Base-by-base conservation (phyloP, 257 asterid species). In the Przewalskia tangutica region DNA sequence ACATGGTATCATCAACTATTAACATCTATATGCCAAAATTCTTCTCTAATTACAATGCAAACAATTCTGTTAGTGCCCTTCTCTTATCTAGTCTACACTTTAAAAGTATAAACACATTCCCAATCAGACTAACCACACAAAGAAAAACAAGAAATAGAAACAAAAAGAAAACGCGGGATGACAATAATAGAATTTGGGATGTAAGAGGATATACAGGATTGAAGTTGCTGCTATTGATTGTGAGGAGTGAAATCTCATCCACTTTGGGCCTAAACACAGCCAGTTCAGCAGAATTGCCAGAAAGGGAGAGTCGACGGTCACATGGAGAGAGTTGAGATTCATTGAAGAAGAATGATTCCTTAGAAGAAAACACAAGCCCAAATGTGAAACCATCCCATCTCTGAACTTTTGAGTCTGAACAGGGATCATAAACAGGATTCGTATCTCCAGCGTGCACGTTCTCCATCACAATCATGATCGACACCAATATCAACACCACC, bases 311-410 rank as follows among this genome's bases (percentile, higher is more conserved):
- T 2, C 99, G 97, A 0, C 77, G 79, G 85, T 96, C 98, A 53
- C 99, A 94, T 0, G 99, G 99, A 1, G 99, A 96, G 75, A 96
- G 98, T 87, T 94, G 98, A 7, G 93, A 88, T 80, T 89, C 90
- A 82, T 96, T 91, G 90, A 85, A 93, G 58, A 94, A 91, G 88
- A 94, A 96, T 1, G 90, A 84, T 8, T 93, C 89, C 85, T 58
- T 94, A 1, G 97, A 85, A 16, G 98, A 88, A 84, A 96, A 92
- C 0, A 88, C 97, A 11, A 96, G 86, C 0, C 99, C 99, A 65
- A 96, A 93, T 2, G 98, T 85, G 79, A 96, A 96, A 0, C 99
- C 99, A 82, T 96, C 99, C 51, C 53, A 82, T 87, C 79, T 90
- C 84, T 86, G 91, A 44, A 96, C 89, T 82, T 85, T 89, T 9